These are phyloP conservation scores for Ganoderma resinaceum DNA, from an alignment of 1,284 basidiomycete genomes.

Conservation along the genomic window DNA sequence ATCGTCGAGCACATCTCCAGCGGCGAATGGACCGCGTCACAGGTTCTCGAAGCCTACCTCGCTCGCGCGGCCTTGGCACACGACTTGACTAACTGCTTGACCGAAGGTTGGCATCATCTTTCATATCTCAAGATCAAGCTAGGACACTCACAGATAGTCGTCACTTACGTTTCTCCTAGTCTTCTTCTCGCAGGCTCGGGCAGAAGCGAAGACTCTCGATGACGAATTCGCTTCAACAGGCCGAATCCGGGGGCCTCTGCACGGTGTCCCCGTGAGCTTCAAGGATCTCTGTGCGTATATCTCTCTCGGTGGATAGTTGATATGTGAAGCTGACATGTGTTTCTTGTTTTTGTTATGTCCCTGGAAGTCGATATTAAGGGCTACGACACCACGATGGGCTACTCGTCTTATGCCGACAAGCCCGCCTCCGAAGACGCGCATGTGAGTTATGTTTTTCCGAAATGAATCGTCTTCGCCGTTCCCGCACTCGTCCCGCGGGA, in stretches of 20 bases:
- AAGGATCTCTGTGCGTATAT: conserved; percentile 70
- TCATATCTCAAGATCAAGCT: not conserved
- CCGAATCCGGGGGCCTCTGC: conserved; percentile 72
- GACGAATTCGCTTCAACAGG: conserved; percentile 67
- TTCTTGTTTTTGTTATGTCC: not conserved
- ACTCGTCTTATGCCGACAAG: conserved; percentile 69
- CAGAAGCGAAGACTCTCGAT: conserved; percentile 70
- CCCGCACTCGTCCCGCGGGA: not conserved
- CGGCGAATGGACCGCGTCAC: conserved; percentile 75
- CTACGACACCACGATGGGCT: conserved; percentile 77
- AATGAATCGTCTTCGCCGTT: not conserved
- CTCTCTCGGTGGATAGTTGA: not conserved
- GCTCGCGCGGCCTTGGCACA: conserved; percentile 72
- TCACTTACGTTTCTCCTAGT: not conserved
- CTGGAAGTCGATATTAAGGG: conserved; percentile 61
- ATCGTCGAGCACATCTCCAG: conserved; percentile 65
- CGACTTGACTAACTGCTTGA: conserved; percentile 74
- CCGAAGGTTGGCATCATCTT: conserved; percentile 61
- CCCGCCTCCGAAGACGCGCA: conserved; percentile 55
- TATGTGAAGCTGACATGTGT: conserved; percentile 9
- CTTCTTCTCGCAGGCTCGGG: conserved; percentile 50
- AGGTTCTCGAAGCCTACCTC: conserved; percentile 79
- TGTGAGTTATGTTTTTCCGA: conserved; percentile 1
- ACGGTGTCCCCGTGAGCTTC: conserved; percentile 83
- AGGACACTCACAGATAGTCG: not conserved